Percentiles rank a stretch among this genome's conserved stretches.
Conservation (phyloP, 148 eudicot genomes). For the Bassia scoparia region DNA sequence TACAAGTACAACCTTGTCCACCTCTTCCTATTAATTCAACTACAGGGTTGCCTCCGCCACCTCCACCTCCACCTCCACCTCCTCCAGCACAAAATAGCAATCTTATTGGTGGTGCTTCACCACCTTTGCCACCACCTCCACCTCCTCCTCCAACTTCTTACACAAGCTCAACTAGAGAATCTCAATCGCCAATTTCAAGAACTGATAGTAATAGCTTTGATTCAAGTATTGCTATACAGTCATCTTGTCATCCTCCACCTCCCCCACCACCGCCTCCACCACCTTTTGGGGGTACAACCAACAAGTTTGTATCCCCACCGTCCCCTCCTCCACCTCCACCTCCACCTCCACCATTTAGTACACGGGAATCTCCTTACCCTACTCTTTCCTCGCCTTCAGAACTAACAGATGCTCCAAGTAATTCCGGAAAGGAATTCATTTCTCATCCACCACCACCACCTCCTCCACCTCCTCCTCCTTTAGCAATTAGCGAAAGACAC, state of each 20-base stretch:
- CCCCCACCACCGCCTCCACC: constrained; percentile 23
- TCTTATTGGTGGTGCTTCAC: constrained; percentile 10
- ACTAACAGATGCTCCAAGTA: constrained; percentile 13
- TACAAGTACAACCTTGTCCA: constrained; percentile 21
- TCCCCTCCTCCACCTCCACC: constrained; percentile 25
- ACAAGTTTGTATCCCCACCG: constrained; percentile 5
- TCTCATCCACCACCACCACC: constrained; percentile 28
- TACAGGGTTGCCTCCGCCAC: constrained; percentile 7
- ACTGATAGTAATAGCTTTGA: background rate
- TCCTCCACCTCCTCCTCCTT: constrained; percentile 12
- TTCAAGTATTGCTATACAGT: background rate
- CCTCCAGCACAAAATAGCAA: constrained; percentile 16
- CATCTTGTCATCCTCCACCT: constrained; percentile 9
- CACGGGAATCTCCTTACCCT: background rate
- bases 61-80: constrained; percentile 23
- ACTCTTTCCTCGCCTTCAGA: constrained; percentile 4
- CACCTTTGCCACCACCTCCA: constrained; percentile 16
- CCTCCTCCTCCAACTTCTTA: constrained; percentile 12
- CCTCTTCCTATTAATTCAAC: constrained; percentile 5
- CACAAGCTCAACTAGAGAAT: constrained; percentile 11
- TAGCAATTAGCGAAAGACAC: constrained; percentile 14
- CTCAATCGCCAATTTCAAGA: background rate
- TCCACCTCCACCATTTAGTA: constrained; percentile 34
- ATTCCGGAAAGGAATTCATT: constrained; percentile 7
- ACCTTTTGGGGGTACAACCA: constrained; percentile 21